Evolutionary conservation across 805 yeast species (phyloP).

Genomic region (Candida insectorum): DNA sequence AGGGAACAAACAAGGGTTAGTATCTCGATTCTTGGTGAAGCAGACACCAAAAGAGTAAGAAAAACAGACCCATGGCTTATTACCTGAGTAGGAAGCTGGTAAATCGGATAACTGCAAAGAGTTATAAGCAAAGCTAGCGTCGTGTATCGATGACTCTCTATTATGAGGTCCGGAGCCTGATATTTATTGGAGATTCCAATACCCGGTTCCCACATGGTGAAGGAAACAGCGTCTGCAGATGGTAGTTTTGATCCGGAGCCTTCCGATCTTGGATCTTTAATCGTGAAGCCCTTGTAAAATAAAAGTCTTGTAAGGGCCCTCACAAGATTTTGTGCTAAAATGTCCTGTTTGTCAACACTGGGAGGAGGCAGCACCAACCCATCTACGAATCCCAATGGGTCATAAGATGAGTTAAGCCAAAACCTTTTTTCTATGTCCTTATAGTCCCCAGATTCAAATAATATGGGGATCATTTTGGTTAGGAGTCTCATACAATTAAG

Average conservation of each 20-base stretch:
- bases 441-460: constrained; percentile 49
- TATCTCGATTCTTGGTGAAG: constrained; percentile 46
- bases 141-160: constrained; percentile 68
- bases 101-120: constrained; percentile 60
- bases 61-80: constrained; percentile 58
- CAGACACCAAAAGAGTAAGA: constrained; percentile 51
- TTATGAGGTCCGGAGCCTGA: constrained; percentile 20
- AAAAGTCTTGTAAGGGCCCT: constrained; percentile 40
- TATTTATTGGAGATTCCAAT: constrained; percentile 47
- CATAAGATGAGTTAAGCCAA: constrained; percentile 17
- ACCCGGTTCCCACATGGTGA: constrained; percentile 75
- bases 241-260: no score
- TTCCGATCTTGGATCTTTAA: not conserved
- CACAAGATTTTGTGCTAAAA: constrained; percentile 7
- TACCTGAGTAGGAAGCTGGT: constrained; percentile 39
- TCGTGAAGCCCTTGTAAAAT: constrained; percentile 56
- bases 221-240: not conserved
- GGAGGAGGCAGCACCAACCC: not conserved
- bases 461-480: constrained; percentile 61
- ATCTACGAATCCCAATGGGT: constrained; percentile 6
- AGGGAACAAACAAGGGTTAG: constrained; percentile 64
- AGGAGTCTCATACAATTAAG: constrained; percentile 64
- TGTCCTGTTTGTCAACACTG: constrained; percentile 12
- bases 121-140: constrained; percentile 58
- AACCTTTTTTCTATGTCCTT: constrained; percentile 23